These are phyloP conservation scores for Ampelocalamus luodianensis DNA, from an alignment of 176 grass and related monocot genomes.

Conservation along the genomic window DNA sequence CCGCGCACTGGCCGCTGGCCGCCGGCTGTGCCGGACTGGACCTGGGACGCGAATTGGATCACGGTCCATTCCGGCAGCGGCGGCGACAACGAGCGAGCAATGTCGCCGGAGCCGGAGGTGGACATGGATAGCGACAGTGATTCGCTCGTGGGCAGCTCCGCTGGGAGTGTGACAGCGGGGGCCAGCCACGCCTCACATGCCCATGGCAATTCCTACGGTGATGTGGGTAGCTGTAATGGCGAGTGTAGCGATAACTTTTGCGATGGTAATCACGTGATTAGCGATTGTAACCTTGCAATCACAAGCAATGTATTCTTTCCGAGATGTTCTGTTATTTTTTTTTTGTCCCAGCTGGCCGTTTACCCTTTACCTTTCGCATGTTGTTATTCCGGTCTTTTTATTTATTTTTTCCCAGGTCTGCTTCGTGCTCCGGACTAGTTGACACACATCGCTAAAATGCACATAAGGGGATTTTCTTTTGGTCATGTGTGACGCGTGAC, in stretches of 20 bases:
- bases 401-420: too few relatives aligned
- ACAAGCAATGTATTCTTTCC: constrained; percentile 35
- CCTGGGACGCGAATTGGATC: constrained; percentile 50
- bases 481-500: constrained; percentile 33
- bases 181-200: neutral
- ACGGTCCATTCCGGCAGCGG: constrained; percentile 17
- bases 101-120: neutral
- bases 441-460: neutral
- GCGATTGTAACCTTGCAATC: constrained; percentile 8
- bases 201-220: neutral
- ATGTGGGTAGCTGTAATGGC: constrained; percentile 5
- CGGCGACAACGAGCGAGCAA: neutral
- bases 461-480: neutral
- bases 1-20: constrained; percentile 27
- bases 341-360: too few relatives aligned
- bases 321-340: neutral
- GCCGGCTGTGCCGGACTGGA: constrained; percentile 29
- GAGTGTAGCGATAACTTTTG: neutral
- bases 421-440: neutral
- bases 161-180: neutral
- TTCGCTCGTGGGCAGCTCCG: neutral
- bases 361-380: too few relatives aligned
- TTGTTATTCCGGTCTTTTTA: too few relatives aligned
- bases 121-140: neutral
- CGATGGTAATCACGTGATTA: constrained; percentile 15